phyloP scores from a whole-genome alignment of 2,329 filamentous ascomycete species.

The Cladobotryum mycophilum region DNA sequence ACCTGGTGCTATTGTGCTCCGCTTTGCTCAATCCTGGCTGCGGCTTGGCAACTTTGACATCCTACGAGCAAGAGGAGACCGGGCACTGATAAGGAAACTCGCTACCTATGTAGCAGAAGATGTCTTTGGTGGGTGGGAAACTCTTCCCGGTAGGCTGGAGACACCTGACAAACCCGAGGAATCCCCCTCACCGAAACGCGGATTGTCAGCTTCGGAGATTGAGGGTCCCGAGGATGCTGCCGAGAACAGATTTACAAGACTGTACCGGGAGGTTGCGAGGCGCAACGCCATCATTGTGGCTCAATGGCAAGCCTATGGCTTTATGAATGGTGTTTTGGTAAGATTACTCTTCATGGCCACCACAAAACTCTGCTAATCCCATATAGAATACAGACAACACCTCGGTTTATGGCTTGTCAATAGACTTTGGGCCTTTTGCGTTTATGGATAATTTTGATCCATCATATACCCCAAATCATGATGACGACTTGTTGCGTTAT shows the following conservation, averaged over 20 bases:
- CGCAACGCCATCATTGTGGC: conserved; percentile 85
- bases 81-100: conserved; percentile 64
- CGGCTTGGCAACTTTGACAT: conserved; percentile 95
- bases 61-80: conserved; percentile 73
- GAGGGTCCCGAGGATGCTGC: conserved; percentile 62
- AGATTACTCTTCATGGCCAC: conserved; percentile 4
- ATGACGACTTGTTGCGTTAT: conserved; percentile 82
- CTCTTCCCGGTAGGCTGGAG: conserved; percentile 58
- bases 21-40: conserved; percentile 89
- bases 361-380: not conserved
- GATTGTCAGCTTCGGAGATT: conserved; percentile 49
- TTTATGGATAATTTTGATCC: conserved; percentile 98
- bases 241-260: conserved; percentile 79
- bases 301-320: conserved; percentile 96
- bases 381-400: conserved; percentile 87
- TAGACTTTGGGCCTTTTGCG: conserved; percentile 95
- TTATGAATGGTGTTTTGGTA: conserved; percentile 89
- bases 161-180: conserved; percentile 42
- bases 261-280: conserved; percentile 82
- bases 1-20: conserved; percentile 84
- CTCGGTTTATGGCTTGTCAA: conserved; percentile 77
- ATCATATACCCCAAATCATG: conserved; percentile 91
- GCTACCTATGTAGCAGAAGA: conserved; percentile 82
- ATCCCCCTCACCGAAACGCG: conserved; percentile 40
- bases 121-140: conserved; percentile 82